Percentiles rank a stretch among this genome's conserved stretches.
These are phyloP conservation scores for Theobroma grandiflorum DNA, from an alignment of 441 rosid genomes.

Conservation along the genomic window DNA sequence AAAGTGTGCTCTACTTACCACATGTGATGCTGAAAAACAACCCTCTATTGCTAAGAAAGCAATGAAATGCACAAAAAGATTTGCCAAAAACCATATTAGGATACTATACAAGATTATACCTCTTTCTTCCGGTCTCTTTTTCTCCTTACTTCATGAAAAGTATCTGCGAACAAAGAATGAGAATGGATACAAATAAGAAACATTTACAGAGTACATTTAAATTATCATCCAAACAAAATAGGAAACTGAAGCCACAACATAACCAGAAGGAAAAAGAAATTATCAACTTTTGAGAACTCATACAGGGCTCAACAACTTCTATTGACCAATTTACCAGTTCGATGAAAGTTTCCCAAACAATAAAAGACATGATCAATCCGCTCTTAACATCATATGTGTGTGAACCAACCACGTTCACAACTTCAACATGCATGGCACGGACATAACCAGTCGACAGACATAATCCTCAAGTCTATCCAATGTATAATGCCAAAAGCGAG, in stretches of 20 bases:
- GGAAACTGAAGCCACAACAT: not conserved
- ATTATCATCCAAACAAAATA: constrained; percentile 1
- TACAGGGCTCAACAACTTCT: not conserved
- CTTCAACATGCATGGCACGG: not conserved
- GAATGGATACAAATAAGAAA: constrained; percentile 22
- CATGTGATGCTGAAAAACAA: not conserved
- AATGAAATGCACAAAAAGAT: not conserved
- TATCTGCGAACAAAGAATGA: constrained; percentile 58
- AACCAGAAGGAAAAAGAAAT: not conserved
- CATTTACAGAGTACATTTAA: constrained; percentile 12
- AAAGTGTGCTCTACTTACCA: not conserved
- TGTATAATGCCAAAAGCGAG: not conserved
- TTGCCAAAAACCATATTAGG: not conserved
- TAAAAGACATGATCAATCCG: not conserved
- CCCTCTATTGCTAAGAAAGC: not conserved
- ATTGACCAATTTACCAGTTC: not conserved
- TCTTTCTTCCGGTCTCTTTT: constrained; percentile 85
- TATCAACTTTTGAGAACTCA: not conserved
- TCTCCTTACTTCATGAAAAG: constrained; percentile 87
- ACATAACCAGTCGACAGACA: not conserved
- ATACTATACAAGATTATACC: constrained; percentile 50
- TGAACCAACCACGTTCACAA: no score
- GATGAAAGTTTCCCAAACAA: not conserved
- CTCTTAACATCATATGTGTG: not conserved
- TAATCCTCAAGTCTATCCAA: not conserved